A percentile compares a stretch with the other conserved stretches of the same genome.
Evolutionary conservation across 345 rosid genomes (phyloP).

Genomic region (Rubroshorea leprosula): DNA sequence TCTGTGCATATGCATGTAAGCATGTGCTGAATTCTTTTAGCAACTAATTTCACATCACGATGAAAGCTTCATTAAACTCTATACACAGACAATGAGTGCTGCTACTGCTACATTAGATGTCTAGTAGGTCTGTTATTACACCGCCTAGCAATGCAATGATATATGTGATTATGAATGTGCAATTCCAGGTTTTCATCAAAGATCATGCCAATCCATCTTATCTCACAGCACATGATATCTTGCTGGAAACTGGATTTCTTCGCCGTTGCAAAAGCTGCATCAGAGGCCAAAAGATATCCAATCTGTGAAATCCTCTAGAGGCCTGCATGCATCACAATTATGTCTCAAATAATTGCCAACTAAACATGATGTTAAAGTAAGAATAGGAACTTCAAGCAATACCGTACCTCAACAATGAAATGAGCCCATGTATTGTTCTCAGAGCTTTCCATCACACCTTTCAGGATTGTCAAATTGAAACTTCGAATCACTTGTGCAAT

Average conservation of each 20-base stretch:
- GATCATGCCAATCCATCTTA: no score
- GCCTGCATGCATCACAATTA: conserved; percentile 27
- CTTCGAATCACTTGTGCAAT: conserved; percentile 47
- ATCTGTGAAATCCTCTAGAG: conserved; percentile 49
- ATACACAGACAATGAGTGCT: not conserved
- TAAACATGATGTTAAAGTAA: not conserved
- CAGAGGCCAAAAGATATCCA: conserved; percentile 68
- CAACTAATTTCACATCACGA: not conserved
- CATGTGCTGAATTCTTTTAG: not conserved
- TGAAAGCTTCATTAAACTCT: not conserved
- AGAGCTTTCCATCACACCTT: conserved; percentile 39
- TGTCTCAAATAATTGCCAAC: conserved; percentile 1
- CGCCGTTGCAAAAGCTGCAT: conserved; percentile 51
- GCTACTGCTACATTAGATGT: not conserved
- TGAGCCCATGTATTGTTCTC: conserved; percentile 48
- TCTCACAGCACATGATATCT: conserved; percentile 3
- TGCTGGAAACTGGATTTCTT: conserved; percentile 28
- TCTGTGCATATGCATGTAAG: not conserved
- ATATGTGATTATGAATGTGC: not conserved
- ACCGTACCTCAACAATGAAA: conserved; percentile 53
- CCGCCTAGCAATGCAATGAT: not conserved
- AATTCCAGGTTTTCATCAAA: not conserved
- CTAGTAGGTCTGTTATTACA: not conserved
- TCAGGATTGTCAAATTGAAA: conserved; percentile 38
- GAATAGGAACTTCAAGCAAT: not conserved